A percentile compares a stretch with the other conserved stretches of the same genome.
phyloP scores from a whole-genome alignment of 805 yeast genomes.

The Candida namnaoensis region DNA sequence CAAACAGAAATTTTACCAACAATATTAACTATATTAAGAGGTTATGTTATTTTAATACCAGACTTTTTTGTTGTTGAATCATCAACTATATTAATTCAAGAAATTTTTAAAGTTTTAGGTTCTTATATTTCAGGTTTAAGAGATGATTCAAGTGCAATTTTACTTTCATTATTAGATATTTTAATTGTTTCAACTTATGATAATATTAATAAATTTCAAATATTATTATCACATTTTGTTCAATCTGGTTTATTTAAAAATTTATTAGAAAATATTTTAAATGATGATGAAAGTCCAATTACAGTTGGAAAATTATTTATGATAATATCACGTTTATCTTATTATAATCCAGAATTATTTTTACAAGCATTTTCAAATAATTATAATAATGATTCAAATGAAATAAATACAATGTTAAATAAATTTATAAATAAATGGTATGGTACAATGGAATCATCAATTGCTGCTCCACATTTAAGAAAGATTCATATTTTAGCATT shows the following conservation, averaged over 20 bases:
- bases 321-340: constrained; percentile 26
- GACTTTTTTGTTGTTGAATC: constrained; percentile 25
- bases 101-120: constrained; percentile 40
- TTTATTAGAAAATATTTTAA: constrained; percentile 19
- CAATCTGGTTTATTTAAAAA: constrained; percentile 18
- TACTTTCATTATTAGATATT: constrained; percentile 47
- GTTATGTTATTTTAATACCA: constrained; percentile 47
- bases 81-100: constrained; percentile 22
- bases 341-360: constrained; percentile 20
- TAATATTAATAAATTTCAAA: constrained; percentile 11
- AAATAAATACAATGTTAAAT: constrained; percentile 16
- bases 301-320: constrained; percentile 24
- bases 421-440: constrained; percentile 28
- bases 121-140: constrained; percentile 52
- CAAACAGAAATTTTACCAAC: constrained; percentile 71
- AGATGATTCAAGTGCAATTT: constrained; percentile 57
- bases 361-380: constrained; percentile 19
- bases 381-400: constrained; percentile 13
- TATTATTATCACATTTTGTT: constrained; percentile 12
- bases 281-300: constrained; percentile 21
- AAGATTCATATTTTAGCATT: constrained; percentile 63
- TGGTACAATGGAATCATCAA: constrained; percentile 38
- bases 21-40: constrained; percentile 50
- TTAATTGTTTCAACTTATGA: constrained; percentile 20
- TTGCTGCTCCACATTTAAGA: constrained; percentile 68